Percentiles rank a stretch among this genome's conserved stretches.
Evolutionary conservation across 2,329 filamentous ascomycete genomes (phyloP).

Genomic region (Amphichorda felina): DNA sequence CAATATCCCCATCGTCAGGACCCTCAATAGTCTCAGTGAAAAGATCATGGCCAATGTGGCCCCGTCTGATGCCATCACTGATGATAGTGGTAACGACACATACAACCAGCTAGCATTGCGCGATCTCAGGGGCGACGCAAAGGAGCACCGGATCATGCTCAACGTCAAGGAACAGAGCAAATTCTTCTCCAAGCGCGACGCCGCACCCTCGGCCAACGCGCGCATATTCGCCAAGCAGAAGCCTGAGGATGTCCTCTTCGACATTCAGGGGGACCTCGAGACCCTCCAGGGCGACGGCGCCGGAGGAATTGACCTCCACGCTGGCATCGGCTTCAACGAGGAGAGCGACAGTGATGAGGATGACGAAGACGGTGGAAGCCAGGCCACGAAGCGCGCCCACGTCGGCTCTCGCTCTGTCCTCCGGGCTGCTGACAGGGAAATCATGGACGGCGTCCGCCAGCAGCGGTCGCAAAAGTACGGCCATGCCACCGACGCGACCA

Average conservation of each 20-base stretch:
- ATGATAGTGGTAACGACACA: constrained; percentile 43
- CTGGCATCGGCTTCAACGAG: constrained; percentile 56
- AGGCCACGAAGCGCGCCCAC: constrained; percentile 31
- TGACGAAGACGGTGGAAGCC: constrained; percentile 8
- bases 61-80: constrained; percentile 51
- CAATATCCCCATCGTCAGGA: constrained; percentile 80
- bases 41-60: constrained; percentile 86
- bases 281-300: constrained; percentile 33
- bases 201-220: constrained; percentile 29
- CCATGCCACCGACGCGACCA: constrained; percentile 28
- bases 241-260: constrained; percentile 54
- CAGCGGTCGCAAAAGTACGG: constrained; percentile 48
- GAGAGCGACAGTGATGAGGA: constrained; percentile 59
- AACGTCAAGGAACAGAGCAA: constrained; percentile 80
- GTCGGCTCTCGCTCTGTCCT: constrained; percentile 62
- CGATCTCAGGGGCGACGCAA: constrained; percentile 64
- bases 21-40: constrained; percentile 81
- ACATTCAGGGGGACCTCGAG: constrained; percentile 51
- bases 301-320: constrained; percentile 47
- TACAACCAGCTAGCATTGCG: constrained; percentile 66
- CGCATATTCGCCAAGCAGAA: constrained; percentile 56
- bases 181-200: constrained; percentile 58
- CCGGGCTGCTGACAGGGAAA: constrained; percentile 48
- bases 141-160: constrained; percentile 68
- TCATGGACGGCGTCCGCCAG: constrained; percentile 52